phyloP scores from a whole-genome alignment of 208 protist species.

The Trypanosoma caninum region DNA sequence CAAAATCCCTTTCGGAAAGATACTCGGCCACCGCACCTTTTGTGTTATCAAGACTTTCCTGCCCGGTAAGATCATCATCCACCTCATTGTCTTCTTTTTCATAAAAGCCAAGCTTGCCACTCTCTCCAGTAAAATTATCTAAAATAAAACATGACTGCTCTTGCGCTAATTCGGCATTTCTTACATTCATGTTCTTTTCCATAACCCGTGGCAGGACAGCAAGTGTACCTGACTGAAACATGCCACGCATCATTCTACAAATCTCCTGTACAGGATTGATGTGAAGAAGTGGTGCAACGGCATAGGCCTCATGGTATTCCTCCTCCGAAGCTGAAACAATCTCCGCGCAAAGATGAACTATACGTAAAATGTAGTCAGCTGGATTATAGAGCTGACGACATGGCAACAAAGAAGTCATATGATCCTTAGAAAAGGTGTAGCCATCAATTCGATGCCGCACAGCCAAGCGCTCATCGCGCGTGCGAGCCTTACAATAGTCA shows the following conservation, averaged over 20 bases:
- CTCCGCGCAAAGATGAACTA: slow-evolving; percentile 55
- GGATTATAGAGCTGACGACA: slow-evolving; percentile 58
- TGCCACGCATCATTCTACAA: slow-evolving; percentile 33
- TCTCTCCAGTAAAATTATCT: background rate
- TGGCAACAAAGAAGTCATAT: slow-evolving; percentile 17
- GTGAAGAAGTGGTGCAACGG: slow-evolving; percentile 54
- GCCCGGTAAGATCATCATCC: slow-evolving; percentile 48
- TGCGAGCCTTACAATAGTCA: slow-evolving; percentile 45
- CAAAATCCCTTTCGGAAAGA: slow-evolving; percentile 50
- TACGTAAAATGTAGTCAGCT: slow-evolving; percentile 57
- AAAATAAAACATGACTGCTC: background rate
- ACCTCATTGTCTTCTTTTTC: background rate
- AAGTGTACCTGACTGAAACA: slow-evolving; percentile 18
- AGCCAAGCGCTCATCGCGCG: slow-evolving; percentile 33
- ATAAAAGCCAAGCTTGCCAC: background rate
- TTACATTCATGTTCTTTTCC: background rate
- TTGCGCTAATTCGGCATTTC: background rate
- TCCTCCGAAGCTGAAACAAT: slow-evolving; percentile 19
- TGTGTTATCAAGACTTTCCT: slow-evolving; percentile 62
- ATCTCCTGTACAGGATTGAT: slow-evolving; percentile 60
- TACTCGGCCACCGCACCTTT: slow-evolving; percentile 37
- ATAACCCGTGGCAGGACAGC: background rate
- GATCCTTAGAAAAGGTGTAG: background rate
- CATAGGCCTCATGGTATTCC: slow-evolving; percentile 19
- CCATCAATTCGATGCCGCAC: slow-evolving; percentile 28